Evolutionary conservation across 495 filamentous ascomycete species (phyloP).

Genomic region (Lophiotrema nucula): DNA sequence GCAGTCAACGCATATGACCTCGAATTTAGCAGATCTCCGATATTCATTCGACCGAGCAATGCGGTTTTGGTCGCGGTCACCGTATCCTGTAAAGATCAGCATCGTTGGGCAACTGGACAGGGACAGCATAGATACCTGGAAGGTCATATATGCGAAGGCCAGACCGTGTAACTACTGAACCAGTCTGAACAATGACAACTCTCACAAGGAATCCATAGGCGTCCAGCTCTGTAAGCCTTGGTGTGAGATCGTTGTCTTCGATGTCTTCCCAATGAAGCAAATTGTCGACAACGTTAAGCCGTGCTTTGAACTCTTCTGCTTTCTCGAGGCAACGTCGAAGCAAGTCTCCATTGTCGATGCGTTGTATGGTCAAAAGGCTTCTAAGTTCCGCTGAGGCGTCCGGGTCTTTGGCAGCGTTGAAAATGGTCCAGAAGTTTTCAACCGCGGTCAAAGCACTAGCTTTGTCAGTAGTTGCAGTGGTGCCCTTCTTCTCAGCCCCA

Average conservation of each 20-base stretch:
- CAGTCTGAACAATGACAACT: too few species aligned
- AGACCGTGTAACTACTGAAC: too few species aligned
- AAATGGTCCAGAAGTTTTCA: conserved; percentile 1
- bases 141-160: conserved; percentile 4
- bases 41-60: conserved; percentile 4
- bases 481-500: not conserved
- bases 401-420: conserved; percentile 3
- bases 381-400: not conserved
- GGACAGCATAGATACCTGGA: conserved; percentile 1
- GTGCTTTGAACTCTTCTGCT: too few species aligned
- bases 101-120: not conserved
- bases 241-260: not conserved
- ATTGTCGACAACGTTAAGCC: too few species aligned
- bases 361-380: not conserved
- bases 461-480: too few species aligned
- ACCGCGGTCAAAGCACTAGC: not conserved
- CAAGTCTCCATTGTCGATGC: too few species aligned
- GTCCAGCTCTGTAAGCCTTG: not conserved
- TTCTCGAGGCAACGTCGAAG: too few species aligned
- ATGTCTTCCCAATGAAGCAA: too few species aligned
- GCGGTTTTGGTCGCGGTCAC: conserved; percentile 13
- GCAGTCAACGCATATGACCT: conserved; percentile 2
- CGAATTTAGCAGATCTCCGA: conserved; percentile 2
- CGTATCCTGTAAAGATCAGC: conserved; percentile 7
- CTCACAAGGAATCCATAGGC: not conserved